A percentile compares a stretch with the other conserved stretches of the same genome.
Conservation (phyloP, 2,329 filamentous ascomycete species). For the Erysiphe pulchra region DNA sequence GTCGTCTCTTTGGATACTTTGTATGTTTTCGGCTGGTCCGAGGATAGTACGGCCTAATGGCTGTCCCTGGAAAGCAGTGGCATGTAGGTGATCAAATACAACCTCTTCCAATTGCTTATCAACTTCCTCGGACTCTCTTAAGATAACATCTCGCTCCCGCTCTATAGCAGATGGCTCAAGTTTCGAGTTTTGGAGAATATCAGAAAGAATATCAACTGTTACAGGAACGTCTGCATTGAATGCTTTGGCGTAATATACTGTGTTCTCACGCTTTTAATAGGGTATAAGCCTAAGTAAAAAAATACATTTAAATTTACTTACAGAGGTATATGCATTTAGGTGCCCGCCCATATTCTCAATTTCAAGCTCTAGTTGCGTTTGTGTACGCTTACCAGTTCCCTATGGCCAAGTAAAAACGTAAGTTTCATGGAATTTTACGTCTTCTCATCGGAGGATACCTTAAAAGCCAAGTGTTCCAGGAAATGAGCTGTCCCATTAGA, state of each 20-base stretch:
- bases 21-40: slow-evolving; percentile 93
- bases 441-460: slow-evolving; percentile 30
- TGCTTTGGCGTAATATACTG: slow-evolving; percentile 97
- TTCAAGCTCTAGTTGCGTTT: slow-evolving; percentile 95
- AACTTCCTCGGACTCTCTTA: slow-evolving; percentile 96
- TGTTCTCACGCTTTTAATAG: slow-evolving; percentile 57
- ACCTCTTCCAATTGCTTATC: slow-evolving; percentile 99
- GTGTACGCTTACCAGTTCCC: slow-evolving; percentile 83
- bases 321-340: slow-evolving; percentile 97
- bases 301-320: slow-evolving; percentile 23
- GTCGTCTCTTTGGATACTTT: slow-evolving; percentile 79
- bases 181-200: slow-evolving; percentile 98
- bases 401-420: slow-evolving; percentile 13
- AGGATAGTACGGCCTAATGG: slow-evolving; percentile 93
- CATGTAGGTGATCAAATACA: slow-evolving; percentile 96
- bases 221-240: slow-evolving; percentile 95
- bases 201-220: slow-evolving; percentile 92
- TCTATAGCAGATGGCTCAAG: slow-evolving; percentile 82
- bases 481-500: slow-evolving; percentile 99
- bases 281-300: not conserved
- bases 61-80: slow-evolving; percentile 91
- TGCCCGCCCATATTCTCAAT: slow-evolving; percentile 99
- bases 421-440: slow-evolving; percentile 3
- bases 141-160: slow-evolving; percentile 94
- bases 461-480: slow-evolving; percentile 98